Conservation (phyloP, 768 basidiomycete species). For the Auriscalpium vulgare region DNA sequence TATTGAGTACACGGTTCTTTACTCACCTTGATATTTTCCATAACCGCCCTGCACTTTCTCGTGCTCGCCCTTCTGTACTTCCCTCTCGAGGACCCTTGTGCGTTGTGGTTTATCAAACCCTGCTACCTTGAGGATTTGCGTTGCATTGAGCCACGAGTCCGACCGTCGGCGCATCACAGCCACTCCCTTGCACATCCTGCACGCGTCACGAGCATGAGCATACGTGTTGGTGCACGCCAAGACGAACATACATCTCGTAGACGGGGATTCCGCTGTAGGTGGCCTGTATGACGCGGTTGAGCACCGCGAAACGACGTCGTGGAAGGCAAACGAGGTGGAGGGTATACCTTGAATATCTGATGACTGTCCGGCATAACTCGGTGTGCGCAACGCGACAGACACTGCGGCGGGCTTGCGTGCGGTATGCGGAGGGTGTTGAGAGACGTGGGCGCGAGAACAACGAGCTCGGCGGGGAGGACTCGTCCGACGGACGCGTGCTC, state of each 20-base stretch:
- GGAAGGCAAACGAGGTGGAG: constrained; percentile 6
- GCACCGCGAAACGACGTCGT: constrained; percentile 10
- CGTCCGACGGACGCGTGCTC: constrained; percentile 27
- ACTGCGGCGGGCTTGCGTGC: constrained; percentile 6
- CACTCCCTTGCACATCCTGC: constrained; percentile 89
- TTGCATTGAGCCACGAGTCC: constrained; percentile 98
- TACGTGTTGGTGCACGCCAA: constrained; percentile 19
- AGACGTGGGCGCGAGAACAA: constrained; percentile 15
- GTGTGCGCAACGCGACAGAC: constrained; percentile 8
- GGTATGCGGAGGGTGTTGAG: constrained; percentile 3
- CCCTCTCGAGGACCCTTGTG: constrained; percentile 93
- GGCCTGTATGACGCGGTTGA: constrained; percentile 41
- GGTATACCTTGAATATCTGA: constrained; percentile 78
- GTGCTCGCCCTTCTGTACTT: constrained; percentile 97
- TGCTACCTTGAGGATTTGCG: constrained; percentile 97
- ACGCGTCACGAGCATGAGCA: constrained; percentile 31
- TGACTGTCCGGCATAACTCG: constrained; percentile 57
- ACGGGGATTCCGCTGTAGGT: constrained; percentile 92
- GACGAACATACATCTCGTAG: constrained; percentile 72
- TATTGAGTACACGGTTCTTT: background rate
- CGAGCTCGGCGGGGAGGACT: constrained; percentile 2
- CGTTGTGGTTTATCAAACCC: constrained; percentile 99
- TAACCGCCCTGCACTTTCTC: constrained; percentile 99
- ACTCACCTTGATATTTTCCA: constrained; percentile 95
- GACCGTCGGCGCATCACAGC: constrained; percentile 96